A percentile compares a stretch with the other conserved stretches of the same genome.
These are phyloP conservation scores for Alternaria rosae DNA, from an alignment of 2,329 filamentous ascomycete genomes.

Conservation along the genomic window DNA sequence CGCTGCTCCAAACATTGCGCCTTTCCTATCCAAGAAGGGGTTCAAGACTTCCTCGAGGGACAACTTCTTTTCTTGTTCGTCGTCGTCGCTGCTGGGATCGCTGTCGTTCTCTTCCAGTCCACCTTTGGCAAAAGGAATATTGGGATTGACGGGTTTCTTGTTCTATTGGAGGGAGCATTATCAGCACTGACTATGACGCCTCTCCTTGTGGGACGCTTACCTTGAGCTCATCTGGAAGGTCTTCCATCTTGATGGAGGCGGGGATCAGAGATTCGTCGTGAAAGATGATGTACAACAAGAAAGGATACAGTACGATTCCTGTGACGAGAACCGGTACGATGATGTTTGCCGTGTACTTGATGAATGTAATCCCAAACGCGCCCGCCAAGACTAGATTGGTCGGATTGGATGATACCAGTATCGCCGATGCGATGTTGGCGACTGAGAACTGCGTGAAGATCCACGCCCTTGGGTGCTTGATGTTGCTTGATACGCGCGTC, in stretches of 20 bases:
- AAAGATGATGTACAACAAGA: slow-evolving; percentile 74
- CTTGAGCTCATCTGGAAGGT: slow-evolving; percentile 66
- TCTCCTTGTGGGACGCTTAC: neutral
- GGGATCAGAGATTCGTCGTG: slow-evolving; percentile 70
- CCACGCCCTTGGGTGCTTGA: slow-evolving; percentile 74
- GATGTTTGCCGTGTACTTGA: slow-evolving; percentile 79
- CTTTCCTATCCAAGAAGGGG: slow-evolving; percentile 72
- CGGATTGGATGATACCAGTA: slow-evolving; percentile 79
- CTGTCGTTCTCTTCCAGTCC: slow-evolving; percentile 61
- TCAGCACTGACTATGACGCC: neutral
- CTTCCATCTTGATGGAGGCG: slow-evolving; percentile 70
- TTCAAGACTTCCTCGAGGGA: slow-evolving; percentile 78
- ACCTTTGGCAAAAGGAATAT: slow-evolving; percentile 71
- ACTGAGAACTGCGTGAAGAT: slow-evolving; percentile 75
- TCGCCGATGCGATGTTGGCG: slow-evolving; percentile 77
- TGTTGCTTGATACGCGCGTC: slow-evolving; percentile 77
- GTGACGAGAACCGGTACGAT: slow-evolving; percentile 76
- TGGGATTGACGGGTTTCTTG: slow-evolving; percentile 72
- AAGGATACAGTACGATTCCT: slow-evolving; percentile 71
- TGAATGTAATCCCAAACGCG: slow-evolving; percentile 75
- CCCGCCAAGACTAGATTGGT: slow-evolving; percentile 78
- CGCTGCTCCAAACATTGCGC: slow-evolving; percentile 69
- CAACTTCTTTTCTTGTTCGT: slow-evolving; percentile 60
- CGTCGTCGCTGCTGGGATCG: slow-evolving; percentile 53
- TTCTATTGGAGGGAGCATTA: slow-evolving; percentile 18